phyloP scores from a whole-genome alignment of 2,329 filamentous ascomycete genomes.

The Verticillium albo-atrum region DNA sequence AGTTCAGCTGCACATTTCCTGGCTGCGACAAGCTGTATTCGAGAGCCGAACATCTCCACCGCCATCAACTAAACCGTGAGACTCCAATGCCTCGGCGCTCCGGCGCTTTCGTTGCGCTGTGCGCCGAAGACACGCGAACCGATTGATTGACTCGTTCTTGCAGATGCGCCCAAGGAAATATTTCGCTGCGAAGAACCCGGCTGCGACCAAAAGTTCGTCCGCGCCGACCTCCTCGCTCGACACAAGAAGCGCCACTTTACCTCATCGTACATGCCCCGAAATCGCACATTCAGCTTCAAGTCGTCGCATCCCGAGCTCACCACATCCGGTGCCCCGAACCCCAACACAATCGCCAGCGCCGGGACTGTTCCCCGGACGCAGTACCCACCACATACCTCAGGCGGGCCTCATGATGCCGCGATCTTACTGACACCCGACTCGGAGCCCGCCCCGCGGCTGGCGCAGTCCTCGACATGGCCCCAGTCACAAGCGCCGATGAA shows the following conservation, averaged over 20 bases:
- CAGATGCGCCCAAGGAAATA: conserved; percentile 76
- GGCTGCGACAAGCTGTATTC: conserved; percentile 79
- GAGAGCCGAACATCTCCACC: conserved; percentile 73
- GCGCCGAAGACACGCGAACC: not conserved
- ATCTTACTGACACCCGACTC: conserved; percentile 40
- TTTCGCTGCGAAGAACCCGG: conserved; percentile 71
- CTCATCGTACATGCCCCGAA: conserved; percentile 45
- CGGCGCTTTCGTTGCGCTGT: not conserved
- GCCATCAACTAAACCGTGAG: conserved; percentile 73
- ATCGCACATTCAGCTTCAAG: conserved; percentile 45
- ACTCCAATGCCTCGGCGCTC: not conserved
- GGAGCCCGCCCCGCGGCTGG: conserved; percentile 12
- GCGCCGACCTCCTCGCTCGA: conserved; percentile 69
- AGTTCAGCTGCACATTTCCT: conserved; percentile 61
- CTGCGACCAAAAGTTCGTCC: conserved; percentile 73
- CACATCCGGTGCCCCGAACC: not conserved
- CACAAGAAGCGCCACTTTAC: conserved; percentile 60
- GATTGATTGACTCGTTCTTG: not conserved
- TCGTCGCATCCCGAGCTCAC: not conserved
- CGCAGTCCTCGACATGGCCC: conserved; percentile 24
- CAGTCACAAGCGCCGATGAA: conserved; percentile 25
- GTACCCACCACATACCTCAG: conserved; percentile 10
- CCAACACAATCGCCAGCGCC: not conserved
- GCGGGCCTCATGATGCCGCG: conserved; percentile 39
- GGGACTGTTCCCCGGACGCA: not conserved